Evolutionary conservation across 148 eudicot species (phyloP).

Genomic region (Rhododendron molle): DNA sequence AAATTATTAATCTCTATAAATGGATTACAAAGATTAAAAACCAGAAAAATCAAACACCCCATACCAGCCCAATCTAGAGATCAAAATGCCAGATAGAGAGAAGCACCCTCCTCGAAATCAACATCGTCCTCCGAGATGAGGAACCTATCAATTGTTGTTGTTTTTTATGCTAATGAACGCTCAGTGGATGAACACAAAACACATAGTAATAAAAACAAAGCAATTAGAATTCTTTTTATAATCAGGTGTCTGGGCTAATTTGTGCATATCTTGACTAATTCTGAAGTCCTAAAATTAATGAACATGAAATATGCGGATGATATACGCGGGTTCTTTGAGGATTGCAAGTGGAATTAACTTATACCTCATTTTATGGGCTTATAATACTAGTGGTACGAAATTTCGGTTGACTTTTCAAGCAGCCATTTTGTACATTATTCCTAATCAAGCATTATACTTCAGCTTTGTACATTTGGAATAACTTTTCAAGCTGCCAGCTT

Average conservation of each 20-base stretch:
- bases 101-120: too few species aligned
- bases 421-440: background rate
- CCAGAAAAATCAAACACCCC: too few species aligned
- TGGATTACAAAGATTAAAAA: too few species aligned
- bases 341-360: background rate
- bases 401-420: background rate
- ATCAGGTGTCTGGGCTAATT: rapidly evolving
- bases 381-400: background rate
- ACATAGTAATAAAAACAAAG: too few species aligned
- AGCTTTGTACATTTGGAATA: background rate
- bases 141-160: background rate
- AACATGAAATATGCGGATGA: background rate
- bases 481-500: too few species aligned
- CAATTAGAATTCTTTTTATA: too few species aligned
- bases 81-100: too few species aligned
- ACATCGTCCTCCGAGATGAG: background rate
- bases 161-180: background rate
- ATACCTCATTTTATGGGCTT: background rate
- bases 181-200: background rate
- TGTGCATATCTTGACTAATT: too few species aligned
- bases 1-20: too few species aligned
- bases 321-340: too few species aligned
- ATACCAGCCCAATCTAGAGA: too few species aligned
- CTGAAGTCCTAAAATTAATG: background rate
- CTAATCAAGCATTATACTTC: too few species aligned